Conservation (phyloP, 2,329 filamentous ascomycete genomes). For the Fusarium coicis region DNA sequence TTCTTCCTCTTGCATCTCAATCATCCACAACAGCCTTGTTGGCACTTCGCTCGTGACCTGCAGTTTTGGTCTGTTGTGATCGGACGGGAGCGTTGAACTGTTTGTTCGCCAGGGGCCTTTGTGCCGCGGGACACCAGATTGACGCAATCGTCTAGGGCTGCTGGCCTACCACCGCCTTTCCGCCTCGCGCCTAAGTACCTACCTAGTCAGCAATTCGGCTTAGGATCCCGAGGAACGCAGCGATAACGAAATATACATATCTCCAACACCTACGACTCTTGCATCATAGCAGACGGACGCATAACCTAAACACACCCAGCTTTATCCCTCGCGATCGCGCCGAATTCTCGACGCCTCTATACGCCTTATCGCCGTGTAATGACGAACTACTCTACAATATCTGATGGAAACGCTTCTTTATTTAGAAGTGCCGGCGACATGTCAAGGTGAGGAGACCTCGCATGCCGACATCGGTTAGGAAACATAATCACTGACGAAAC, state of each 20-base stretch:
- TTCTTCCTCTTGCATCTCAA: slow-evolving; percentile 32
- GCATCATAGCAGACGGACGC: neutral
- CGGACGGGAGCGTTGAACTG: slow-evolving; percentile 9
- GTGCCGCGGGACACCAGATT: slow-evolving; percentile 39
- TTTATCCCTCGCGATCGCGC: slow-evolving; percentile 11
- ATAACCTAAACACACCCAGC: neutral
- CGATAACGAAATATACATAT: slow-evolving; percentile 32
- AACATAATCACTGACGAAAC: slow-evolving; percentile 23
- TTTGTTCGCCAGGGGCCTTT: slow-evolving; percentile 30
- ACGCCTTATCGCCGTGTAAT: slow-evolving; percentile 51
- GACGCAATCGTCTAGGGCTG: slow-evolving; percentile 40
- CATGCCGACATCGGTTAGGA: slow-evolving; percentile 16
- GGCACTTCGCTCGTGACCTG: slow-evolving; percentile 27
- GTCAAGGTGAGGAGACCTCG: slow-evolving; percentile 55
- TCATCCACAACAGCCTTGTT: slow-evolving; percentile 30
- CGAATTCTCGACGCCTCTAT: slow-evolving; percentile 3
- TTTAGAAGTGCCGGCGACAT: slow-evolving; percentile 57
- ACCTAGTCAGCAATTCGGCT: slow-evolving; percentile 34
- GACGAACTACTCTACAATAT: slow-evolving; percentile 65
- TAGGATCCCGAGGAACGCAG: slow-evolving; percentile 29
- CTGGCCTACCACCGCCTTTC: slow-evolving; percentile 20
- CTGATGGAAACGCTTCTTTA: slow-evolving; percentile 59
- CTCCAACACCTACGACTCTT: slow-evolving; percentile 8
- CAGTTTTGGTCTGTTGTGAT: slow-evolving; percentile 16
- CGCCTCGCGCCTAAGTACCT: slow-evolving; percentile 14